Percentiles rank a stretch among this genome's conserved stretches.
Conservation (phyloP, 1,284 basidiomycete species). For the Leccinum huronense region DNA sequence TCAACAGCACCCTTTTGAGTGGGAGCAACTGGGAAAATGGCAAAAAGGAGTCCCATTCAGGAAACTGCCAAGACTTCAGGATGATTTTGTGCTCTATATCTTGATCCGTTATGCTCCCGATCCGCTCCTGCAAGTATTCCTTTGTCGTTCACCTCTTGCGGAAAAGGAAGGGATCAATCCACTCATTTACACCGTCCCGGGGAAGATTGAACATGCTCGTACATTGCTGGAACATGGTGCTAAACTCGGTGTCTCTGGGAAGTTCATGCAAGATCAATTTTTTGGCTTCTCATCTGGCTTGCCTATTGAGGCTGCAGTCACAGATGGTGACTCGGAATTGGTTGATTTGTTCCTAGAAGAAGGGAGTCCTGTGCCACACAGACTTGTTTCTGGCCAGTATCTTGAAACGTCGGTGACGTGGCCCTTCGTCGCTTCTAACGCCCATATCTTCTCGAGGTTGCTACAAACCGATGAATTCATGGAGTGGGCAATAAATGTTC, state of each 20-base stretch:
- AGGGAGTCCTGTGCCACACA: slow-evolving; percentile 13
- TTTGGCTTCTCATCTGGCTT: neutral
- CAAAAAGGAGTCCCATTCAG: neutral
- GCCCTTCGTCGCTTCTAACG: no score
- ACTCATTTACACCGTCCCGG: slow-evolving; percentile 4
- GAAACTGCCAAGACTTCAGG: neutral
- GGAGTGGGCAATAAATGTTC: slow-evolving; percentile 10
- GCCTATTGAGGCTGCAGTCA: neutral
- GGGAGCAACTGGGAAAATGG: neutral
- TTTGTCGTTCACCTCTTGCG: neutral
- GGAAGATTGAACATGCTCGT: slow-evolving; percentile 5
- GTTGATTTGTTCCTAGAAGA: slow-evolving; percentile 10
- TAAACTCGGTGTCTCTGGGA: neutral
- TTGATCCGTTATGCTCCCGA: slow-evolving; percentile 6
- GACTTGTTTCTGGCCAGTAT: no score
- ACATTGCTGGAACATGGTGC: slow-evolving; percentile 7
- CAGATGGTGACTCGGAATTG: neutral
- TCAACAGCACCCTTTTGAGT: neutral
- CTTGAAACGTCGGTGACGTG: no score
- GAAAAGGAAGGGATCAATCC: slow-evolving; percentile 14
- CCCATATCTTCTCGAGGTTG: neutral
- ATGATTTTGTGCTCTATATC: slow-evolving; percentile 10
- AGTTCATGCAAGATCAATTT: no score
- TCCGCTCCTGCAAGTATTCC: neutral
- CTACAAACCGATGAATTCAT: slow-evolving; percentile 17